phyloP scores from a whole-genome alignment of 257 asterid species.

The Nicotiana otophora region DNA sequence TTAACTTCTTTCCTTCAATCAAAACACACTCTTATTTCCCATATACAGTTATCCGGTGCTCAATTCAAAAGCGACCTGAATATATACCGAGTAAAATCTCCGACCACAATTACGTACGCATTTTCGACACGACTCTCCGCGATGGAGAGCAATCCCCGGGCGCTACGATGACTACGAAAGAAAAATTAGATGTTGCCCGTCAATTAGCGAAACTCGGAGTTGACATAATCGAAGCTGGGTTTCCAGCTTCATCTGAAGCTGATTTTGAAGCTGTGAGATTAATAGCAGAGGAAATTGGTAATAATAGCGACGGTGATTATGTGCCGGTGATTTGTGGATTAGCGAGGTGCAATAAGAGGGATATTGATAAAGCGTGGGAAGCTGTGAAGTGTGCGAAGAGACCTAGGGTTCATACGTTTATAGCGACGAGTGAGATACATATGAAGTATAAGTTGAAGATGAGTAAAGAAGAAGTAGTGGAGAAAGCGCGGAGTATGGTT shows the following conservation, averaged over 20 bases:
- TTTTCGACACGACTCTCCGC: constrained; percentile 91
- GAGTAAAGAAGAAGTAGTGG: constrained; percentile 68
- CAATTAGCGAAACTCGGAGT: constrained; percentile 85
- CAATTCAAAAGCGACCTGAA: constrained; percentile 33
- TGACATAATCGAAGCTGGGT: constrained; percentile 93
- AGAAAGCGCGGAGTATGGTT: constrained; percentile 84
- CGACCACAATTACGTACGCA: constrained; percentile 85
- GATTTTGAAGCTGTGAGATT: constrained; percentile 77
- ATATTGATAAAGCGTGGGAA: constrained; percentile 89
- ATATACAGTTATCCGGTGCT: not conserved
- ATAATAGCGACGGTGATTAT: constrained; percentile 25
- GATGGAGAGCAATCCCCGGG: constrained; percentile 99
- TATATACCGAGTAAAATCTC: constrained; percentile 68
- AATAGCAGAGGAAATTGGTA: constrained; percentile 76
- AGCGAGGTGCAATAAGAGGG: constrained; percentile 84
- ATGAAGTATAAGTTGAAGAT: constrained; percentile 81
- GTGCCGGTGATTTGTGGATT: constrained; percentile 87
- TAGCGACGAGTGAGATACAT: constrained; percentile 94
- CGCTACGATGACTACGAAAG: constrained; percentile 88
- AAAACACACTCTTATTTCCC: not conserved
- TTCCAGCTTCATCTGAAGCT: constrained; percentile 87
- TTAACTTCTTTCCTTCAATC: not conserved
- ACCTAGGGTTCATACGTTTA: constrained; percentile 91
- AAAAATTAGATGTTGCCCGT: constrained; percentile 82
- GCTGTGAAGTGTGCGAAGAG: constrained; percentile 75